phyloP scores from a whole-genome alignment of 441 rosid genomes.

The Populus tomentosa region DNA sequence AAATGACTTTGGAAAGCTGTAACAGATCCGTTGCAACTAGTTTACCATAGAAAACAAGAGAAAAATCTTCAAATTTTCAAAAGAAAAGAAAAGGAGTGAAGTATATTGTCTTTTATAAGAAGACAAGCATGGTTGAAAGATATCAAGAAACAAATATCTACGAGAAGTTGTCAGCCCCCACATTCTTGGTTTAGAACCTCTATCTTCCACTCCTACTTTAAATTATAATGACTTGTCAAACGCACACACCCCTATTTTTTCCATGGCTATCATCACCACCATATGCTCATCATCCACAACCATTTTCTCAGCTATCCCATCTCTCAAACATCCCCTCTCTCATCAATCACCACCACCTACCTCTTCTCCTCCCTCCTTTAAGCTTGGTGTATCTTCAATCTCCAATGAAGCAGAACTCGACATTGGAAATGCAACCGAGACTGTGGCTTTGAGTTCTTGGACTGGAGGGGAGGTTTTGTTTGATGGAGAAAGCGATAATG shows the following conservation, averaged over 20 bases:
- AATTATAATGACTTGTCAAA: no score
- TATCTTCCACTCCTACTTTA: background rate
- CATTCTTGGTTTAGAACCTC: background rate
- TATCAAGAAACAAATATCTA: background rate
- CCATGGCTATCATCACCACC: conserved; percentile 7
- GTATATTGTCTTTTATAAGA: background rate
- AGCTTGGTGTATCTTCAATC: conserved; percentile 14
- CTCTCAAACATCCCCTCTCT: background rate
- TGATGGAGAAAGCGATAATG: conserved; percentile 7
- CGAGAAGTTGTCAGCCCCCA: background rate
- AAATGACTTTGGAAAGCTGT: no score
- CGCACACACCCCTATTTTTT: background rate
- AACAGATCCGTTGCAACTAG: no score
- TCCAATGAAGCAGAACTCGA: conserved; percentile 24
- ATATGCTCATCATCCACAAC: conserved; percentile 1
- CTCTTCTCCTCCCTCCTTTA: conserved; percentile 7
- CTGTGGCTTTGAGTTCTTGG: conserved; percentile 26
- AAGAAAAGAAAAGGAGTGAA: background rate
- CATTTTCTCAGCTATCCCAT: background rate
- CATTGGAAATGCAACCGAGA: conserved; percentile 28
- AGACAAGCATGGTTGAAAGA: background rate
- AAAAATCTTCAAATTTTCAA: no score
- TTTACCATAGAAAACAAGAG: background rate
- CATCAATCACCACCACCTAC: background rate
- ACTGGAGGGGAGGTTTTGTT: conserved; percentile 8